Base-by-base conservation (phyloP, 2,329 filamentous ascomycete genomes). In the Cryphonectria carpinicola region DNA sequence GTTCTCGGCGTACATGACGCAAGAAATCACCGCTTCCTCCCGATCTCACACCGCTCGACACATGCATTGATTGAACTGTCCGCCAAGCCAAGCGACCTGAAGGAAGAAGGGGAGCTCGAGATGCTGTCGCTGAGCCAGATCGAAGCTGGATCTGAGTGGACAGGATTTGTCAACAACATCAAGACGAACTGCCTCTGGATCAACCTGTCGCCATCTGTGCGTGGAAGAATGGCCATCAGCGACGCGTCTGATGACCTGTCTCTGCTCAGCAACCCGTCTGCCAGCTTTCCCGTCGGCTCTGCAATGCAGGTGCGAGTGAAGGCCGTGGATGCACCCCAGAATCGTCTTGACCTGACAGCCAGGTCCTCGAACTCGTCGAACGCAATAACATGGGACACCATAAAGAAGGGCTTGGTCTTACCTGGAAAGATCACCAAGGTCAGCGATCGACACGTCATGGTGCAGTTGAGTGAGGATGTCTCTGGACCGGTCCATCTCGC, bases 131-230 rank as follows among this genome's bases (percentile, higher is more conserved):
- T 98, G 43, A 90, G 93, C 37, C 88, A 93, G 71, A 83, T 99
- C 73, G 85, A 91, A 76, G 83, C 89, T 66, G 94, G 92, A 25
- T 90, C 92, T 25, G 88, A 87, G 2, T 90, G 93, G 80, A 81
- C 97, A 66, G 95, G 92, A 0, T 98, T 95, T 77, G 89, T 99
- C 78, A 99, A 98, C 85, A 98, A 98, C 78, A 86, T 95, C 72
- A 88, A 88, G 32, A 87, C 93, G 39, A 90, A 93, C 74, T 93
- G 88, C 77, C 85, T 97, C 32, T 98, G 96, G 95, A 92, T 97
- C 62, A 98, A 94, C 77, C 82, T 99, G 32, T 94, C 95, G 1
- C 94, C 96, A 8, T 93, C 92, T 67, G 90, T 99, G 22, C 91
- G 95, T 71, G 96, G 96, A 69, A 90, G 94, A 66, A 89, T 99